Evolutionary conservation across 495 filamentous ascomycete species (phyloP).

Genomic region (Alectoria sarmentosa): DNA sequence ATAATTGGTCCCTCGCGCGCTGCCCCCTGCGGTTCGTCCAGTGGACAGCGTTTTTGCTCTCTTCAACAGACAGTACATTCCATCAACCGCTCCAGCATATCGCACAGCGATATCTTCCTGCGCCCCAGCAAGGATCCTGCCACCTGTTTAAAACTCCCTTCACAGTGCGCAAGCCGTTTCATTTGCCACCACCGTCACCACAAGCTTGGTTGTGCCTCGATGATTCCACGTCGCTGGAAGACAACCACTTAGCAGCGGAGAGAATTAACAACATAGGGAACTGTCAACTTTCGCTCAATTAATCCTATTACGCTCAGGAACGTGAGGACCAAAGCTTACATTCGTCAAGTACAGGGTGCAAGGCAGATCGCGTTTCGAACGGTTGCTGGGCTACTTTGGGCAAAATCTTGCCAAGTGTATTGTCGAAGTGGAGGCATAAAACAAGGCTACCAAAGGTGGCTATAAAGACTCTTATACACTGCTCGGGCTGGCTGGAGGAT

Average conservation of each 20-base stretch:
- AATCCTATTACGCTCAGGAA: neutral
- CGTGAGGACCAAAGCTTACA: neutral
- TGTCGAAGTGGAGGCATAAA: neutral
- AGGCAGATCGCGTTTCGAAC: neutral
- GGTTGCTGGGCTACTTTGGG: neutral
- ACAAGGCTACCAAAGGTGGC: neutral
- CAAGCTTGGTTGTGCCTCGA: neutral
- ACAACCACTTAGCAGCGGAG: constrained; percentile 1
- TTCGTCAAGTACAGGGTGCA: neutral
- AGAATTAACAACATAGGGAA: neutral
- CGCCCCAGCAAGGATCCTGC: neutral
- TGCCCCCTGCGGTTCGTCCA: neutral
- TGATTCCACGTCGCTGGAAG: constrained; percentile 9
- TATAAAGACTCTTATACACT: neutral
- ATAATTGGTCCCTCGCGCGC: constrained; percentile 2
- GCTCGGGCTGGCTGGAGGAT: neutral
- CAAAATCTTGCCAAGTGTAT: neutral
- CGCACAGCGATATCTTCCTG: constrained; percentile 5
- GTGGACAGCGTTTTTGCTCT: constrained; percentile 5
- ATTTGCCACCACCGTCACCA: constrained; percentile 1
- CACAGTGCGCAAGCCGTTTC: constrained; percentile 4
- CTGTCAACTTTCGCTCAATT: neutral
- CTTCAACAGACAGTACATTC: constrained; percentile 11
- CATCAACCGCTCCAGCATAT: constrained; percentile 8
- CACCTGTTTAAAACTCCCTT: neutral